These are phyloP conservation scores for Martensiomyces pterosporus DNA, from an alignment of 192 early-diverging fungal genomes.

Conservation along the genomic window DNA sequence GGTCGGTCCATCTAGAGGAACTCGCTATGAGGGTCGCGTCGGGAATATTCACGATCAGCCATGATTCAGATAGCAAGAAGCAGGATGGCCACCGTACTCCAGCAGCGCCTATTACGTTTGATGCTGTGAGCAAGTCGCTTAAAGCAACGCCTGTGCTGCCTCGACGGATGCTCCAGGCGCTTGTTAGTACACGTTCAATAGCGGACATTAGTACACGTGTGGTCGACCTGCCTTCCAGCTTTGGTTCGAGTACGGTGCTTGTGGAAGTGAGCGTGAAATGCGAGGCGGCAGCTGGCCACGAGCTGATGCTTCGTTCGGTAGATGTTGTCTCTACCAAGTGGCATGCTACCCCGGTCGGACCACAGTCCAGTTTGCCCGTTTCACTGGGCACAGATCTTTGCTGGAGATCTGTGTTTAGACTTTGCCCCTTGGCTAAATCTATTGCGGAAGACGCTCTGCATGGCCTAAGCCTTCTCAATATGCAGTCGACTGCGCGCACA, in stretches of 20 bases:
- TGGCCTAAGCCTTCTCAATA: too few species aligned
- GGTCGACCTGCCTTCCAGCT: slow-evolving; percentile 20
- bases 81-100: too few species aligned
- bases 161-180: slow-evolving; percentile 26
- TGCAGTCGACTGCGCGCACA: too few species aligned
- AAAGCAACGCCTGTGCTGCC: slow-evolving; percentile 5
- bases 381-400: not conserved
- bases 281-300: not conserved
- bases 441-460: too few species aligned
- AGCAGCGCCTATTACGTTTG: not conserved
- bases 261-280: slow-evolving; percentile 20
- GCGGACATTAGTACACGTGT: slow-evolving; percentile 16
- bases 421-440: not conserved
- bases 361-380: not conserved
- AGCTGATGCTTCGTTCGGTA: slow-evolving; percentile 10
- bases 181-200: slow-evolving; percentile 24
- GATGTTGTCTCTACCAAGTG: slow-evolving; percentile 17
- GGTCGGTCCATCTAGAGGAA: slow-evolving; percentile 33
- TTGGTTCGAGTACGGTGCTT: slow-evolving; percentile 26
- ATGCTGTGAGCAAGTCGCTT: not conserved
- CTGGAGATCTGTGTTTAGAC: not conserved
- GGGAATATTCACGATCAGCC: slow-evolving; percentile 9
- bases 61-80: too few species aligned
- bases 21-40: slow-evolving; percentile 26
- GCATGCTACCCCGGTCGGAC: slow-evolving; percentile 1